Base-by-base conservation (phyloP, 768 basidiomycete genomes). In the Tricholoma bakamatsutake region DNA sequence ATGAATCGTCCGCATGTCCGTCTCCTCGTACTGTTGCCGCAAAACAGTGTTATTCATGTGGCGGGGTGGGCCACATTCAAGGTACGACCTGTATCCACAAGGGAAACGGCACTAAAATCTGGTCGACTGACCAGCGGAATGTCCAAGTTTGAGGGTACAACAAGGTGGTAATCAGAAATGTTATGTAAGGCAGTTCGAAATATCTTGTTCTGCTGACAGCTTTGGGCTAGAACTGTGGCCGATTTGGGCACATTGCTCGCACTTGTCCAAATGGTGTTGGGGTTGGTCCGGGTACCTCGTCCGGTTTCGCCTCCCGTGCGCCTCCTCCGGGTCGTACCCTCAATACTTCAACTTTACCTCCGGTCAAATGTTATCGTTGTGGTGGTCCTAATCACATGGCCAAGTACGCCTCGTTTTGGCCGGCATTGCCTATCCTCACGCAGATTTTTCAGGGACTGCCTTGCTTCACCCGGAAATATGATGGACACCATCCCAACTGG, bases 41-140 rank as follows among this genome's bases (percentile, higher is more conserved):
- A 30, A 94, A 93, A 72, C 91, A 95, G 71, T 96, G 93, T 69
- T 96, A 94, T 70, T 88, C 87, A 37, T 97, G 93, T 65, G 90
- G 93, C 24, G 94, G 93, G 52, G 84, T 97, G 61, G 93, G 93
- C 57, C 90, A 94, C 67, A 88, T 91, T 62, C 87, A 88, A 71
- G 79, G 78, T 78, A 56, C 30, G 52, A 40, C 30, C 8, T 15
- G 11, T 33, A 47, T 28, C 18, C 17, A 39, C 28, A 28, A 45
- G 21, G 37, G 53, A 21, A 56, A 48, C 55, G 35, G 42, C 47
- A 40, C n/a, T 17, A 27, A 24, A 46, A 50, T 37, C 30, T 58
- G 31, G 57, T 43, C 21, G 35, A 9, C 37, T 34, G 54, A 55
- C 31, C 52, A 81, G 89, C 90, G 49, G 90, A 93, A 65, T 92